phyloP scores from a whole-genome alignment of 2,329 filamentous ascomycete genomes.

The Rutstroemia sp. region DNA sequence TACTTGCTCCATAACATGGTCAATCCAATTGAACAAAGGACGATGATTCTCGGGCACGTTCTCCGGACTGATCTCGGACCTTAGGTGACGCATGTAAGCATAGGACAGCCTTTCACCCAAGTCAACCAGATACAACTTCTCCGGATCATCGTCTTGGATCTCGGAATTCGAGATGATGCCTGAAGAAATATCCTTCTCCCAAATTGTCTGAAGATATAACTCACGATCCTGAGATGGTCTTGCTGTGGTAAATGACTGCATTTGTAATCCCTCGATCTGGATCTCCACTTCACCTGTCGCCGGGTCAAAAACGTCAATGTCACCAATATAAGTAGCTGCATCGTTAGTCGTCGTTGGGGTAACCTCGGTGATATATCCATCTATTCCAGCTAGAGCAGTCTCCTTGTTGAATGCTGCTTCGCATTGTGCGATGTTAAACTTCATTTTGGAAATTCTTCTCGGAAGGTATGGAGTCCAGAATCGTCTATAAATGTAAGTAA shows the following conservation, averaged over 20 bases:
- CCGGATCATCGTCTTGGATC: slow-evolving; percentile 9
- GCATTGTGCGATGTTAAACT: slow-evolving; percentile 17
- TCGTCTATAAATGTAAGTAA: not conserved
- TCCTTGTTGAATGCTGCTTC: slow-evolving; percentile 1
- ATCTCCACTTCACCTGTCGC: slow-evolving; percentile 11
- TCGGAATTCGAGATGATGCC: slow-evolving; percentile 10
- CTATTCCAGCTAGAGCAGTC: slow-evolving; percentile 1
- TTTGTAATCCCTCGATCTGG: slow-evolving; percentile 18
- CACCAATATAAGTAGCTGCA: not conserved
- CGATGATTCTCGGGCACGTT: slow-evolving; percentile 2
- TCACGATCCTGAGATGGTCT: slow-evolving; percentile 17
- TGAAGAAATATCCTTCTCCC: slow-evolving; percentile 14
- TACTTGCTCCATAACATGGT: slow-evolving; percentile 11
- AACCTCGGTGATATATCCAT: slow-evolving; percentile 5
- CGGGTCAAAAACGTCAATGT: slow-evolving; percentile 3
- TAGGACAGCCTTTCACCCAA: slow-evolving; percentile 9
- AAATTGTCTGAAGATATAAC: slow-evolving; percentile 18
- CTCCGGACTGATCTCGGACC: slow-evolving; percentile 1
- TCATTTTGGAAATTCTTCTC: slow-evolving; percentile 15
- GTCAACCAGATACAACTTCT: slow-evolving; percentile 11
- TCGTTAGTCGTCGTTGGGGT: not conserved
- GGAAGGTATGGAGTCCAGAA: slow-evolving; percentile 20
- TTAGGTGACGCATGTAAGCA: slow-evolving; percentile 1
- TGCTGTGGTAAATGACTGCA: slow-evolving; percentile 16
- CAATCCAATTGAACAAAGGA: slow-evolving; percentile 7